Percentiles rank a stretch among this genome's conserved stretches.
These are phyloP conservation scores for Aegilops sharonensis DNA, from an alignment of 176 grass and related monocot genomes.

Conservation along the genomic window DNA sequence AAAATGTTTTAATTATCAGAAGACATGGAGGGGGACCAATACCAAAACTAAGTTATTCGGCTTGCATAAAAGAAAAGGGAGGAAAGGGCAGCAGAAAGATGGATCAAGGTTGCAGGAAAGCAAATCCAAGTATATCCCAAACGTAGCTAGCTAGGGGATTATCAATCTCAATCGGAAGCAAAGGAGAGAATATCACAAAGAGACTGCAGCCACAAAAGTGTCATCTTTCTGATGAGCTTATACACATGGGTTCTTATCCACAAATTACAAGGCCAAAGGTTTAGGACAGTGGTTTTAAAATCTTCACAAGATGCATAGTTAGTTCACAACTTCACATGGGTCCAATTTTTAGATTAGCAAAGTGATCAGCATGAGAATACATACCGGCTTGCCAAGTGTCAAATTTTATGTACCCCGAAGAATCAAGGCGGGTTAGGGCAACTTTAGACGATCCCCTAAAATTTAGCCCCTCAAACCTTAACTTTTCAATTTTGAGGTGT, in stretches of 20 bases:
- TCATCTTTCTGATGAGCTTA: neutral
- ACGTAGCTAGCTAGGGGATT: neutral
- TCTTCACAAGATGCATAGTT: neutral
- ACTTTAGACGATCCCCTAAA: too few relatives aligned
- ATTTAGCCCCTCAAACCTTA: too few relatives aligned
- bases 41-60: neutral
- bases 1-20: neutral
- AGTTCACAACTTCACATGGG: neutral
- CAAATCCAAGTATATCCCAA: constrained; percentile 44
- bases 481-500: too few relatives aligned
- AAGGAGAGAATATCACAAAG: constrained; percentile 14
- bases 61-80: neutral
- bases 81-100: neutral
- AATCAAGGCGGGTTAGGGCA: too few relatives aligned
- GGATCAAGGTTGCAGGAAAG: constrained; percentile 35
- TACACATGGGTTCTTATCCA: neutral
- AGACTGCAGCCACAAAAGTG: constrained; percentile 26
- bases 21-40: neutral
- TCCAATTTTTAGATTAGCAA: neutral
- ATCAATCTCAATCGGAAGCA: constrained; percentile 1
- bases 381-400: too few relatives aligned
- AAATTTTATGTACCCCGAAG: too few relatives aligned
- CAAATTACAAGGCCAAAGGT: neutral
- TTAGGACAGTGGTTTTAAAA: neutral
- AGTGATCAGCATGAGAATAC: too few relatives aligned